Percentiles rank a stretch among this genome's conserved stretches.
These are phyloP conservation scores for Bolboschoenoplectus hybrid DNA, from an alignment of 202 grass and related monocot genomes.

Conservation along the genomic window DNA sequence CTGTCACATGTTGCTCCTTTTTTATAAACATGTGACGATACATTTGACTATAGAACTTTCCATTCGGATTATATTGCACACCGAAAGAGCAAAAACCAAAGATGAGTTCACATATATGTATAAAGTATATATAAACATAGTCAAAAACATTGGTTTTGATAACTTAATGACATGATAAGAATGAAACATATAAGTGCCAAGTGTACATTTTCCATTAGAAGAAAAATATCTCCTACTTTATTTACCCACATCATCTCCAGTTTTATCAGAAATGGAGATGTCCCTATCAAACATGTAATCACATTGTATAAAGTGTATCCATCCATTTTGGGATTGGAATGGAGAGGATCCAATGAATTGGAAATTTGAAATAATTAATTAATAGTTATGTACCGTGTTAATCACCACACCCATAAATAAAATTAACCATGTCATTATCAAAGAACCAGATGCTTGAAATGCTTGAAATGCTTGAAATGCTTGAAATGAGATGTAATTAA, in stretches of 20 bases:
- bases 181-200: background rate
- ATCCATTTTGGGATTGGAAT: constrained; percentile 8
- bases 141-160: background rate
- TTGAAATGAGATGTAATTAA: background rate
- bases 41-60: constrained; percentile 8
- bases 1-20: background rate
- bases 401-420: constrained; percentile 25
- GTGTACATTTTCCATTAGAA: background rate
- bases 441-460: constrained; percentile 32
- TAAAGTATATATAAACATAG: background rate
- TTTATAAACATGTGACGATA: background rate
- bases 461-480: background rate
- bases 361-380: background rate
- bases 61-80: background rate
- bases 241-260: background rate
- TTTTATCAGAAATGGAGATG: background rate
- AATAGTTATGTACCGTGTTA: background rate
- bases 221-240: background rate
- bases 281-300: background rate
- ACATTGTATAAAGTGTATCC: background rate
- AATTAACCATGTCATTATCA: constrained; percentile 5
- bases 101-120: background rate
- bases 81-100: background rate
- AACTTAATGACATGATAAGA: background rate
- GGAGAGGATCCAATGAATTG: background rate